A percentile compares a stretch with the other conserved stretches of the same genome.
Conservation (phyloP, 176 grass and related monocot genomes). For the Dactylis glomerata region DNA sequence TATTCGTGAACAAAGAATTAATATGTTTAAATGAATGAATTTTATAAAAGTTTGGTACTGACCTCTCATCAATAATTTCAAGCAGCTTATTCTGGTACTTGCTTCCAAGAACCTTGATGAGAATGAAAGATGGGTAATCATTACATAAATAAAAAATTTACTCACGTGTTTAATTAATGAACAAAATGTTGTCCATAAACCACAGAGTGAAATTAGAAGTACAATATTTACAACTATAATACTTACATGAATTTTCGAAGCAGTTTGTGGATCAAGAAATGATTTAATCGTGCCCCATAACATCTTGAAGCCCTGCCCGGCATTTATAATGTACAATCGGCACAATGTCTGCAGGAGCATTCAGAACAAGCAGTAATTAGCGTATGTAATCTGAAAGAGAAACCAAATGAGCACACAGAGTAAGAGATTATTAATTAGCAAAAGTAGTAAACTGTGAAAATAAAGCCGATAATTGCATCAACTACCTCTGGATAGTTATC, state of each 20-base stretch:
- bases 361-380: not conserved
- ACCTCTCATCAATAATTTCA: slow-evolving; percentile 92
- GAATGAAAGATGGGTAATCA: slow-evolving; percentile 14
- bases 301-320: slow-evolving; percentile 91
- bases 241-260: slow-evolving; percentile 87
- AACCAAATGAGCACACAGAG: not conserved
- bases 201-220: not conserved
- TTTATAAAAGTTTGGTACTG: slow-evolving; percentile 1
- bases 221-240: slow-evolving; percentile 9
- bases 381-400: slow-evolving; percentile 25
- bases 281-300: slow-evolving; percentile 91
- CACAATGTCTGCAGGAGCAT: slow-evolving; percentile 60
- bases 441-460: not conserved
- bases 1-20: slow-evolving; percentile 17
- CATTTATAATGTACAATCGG: slow-evolving; percentile 86
- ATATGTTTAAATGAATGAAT: not conserved
- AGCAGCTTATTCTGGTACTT: slow-evolving; percentile 86
- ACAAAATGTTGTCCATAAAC: slow-evolving; percentile 1
- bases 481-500: slow-evolving; percentile 96
- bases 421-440: slow-evolving; percentile 8
- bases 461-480: slow-evolving; percentile 9
- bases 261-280: slow-evolving; percentile 96
- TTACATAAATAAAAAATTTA: slow-evolving; percentile 14
- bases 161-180: not conserved
- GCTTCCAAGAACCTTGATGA: slow-evolving; percentile 79